Evolutionary conservation across 495 filamentous ascomycete species (phyloP), one percentile per base, ranked within the genome.

Genomic region (Aspergillus egyptiacus): DNA sequence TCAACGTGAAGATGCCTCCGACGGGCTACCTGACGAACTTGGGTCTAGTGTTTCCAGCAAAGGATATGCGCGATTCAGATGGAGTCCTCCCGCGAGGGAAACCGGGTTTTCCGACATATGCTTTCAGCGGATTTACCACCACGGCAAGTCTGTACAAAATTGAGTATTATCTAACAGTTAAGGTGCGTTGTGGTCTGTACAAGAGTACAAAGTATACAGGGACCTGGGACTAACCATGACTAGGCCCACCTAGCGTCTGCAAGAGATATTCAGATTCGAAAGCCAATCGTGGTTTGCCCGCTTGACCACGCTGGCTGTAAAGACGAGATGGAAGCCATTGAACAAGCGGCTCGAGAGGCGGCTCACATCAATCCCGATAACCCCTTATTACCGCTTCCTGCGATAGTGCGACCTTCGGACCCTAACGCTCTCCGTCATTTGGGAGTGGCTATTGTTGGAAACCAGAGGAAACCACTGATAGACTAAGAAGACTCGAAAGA

Each of bases 281-380:
- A 96, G 66, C 89, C 87, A 43, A 97, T 98, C 47, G 87, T 97
- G 35, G 91, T 98, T 39, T 96, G 91, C 56, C 93, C 94, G 0
- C 81, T 95, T 31, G 93, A 98, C 62, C 88, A 96, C 56, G 87
- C 91, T 48, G 88, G 85, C 10, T 97, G 93, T 71, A 95, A 94
- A 61, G 90, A 95, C 56, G 94, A 98, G 70, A 95, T 98, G 87
- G 89, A 95, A 59, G 89, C 89, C 6, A 97, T 97, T 52, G 89
- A 96, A 58, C 86, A 93, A 65, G 87, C 94, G 0, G 93, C 93
- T 2, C 89, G 89, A 63, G 91, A 97, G 49, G 91, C 93, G 5
- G 82, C 85, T 18, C 81, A 85, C 49, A 81, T 98, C 36, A 86
- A 87, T 56, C 83, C 84, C 0, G 86, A 91, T 39, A 96, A 95